Evolutionary conservation across 1,284 basidiomycete genomes (phyloP).

Genomic region (Leccinum fuscescens): DNA sequence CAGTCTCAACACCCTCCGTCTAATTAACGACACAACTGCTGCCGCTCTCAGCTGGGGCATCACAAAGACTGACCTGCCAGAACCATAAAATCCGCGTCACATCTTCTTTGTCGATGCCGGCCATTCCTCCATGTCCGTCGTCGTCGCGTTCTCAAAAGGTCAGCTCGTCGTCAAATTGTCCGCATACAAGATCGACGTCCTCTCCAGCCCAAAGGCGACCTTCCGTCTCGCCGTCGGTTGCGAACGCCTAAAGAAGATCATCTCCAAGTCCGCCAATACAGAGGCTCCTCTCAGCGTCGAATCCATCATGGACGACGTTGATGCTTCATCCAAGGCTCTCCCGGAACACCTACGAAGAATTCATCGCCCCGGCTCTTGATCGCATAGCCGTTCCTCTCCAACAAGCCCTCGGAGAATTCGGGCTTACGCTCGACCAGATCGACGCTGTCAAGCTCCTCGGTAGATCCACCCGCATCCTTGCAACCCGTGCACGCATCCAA

Average conservation of each 20-base stretch:
- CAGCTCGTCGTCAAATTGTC: conserved; percentile 62
- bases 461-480: too few species aligned
- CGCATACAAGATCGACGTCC: conserved; percentile 86
- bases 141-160: conserved; percentile 91
- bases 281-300: too few species aligned
- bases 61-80: not conserved
- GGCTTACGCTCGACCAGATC: too few species aligned
- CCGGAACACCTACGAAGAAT: too few species aligned
- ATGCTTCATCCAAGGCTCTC: too few species aligned
- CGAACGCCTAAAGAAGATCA: conserved; percentile 76
- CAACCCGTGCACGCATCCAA: too few species aligned
- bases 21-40: not conserved
- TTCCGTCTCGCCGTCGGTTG: conserved; percentile 87
- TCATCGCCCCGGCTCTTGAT: too few species aligned
- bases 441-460: too few species aligned
- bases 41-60: not conserved
- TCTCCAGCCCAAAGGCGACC: conserved; percentile 83
- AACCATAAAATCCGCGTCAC: conserved; percentile 43
- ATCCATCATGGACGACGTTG: too few species aligned
- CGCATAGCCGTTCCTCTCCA: too few species aligned
- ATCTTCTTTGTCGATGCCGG: conserved; percentile 93
- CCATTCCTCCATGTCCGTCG: conserved; percentile 83
- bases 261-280: not conserved
- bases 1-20: not conserved
- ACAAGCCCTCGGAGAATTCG: too few species aligned